Base-by-base conservation (phyloP, 2,329 filamentous ascomycete species). In the Elsinoe perseae region DNA sequence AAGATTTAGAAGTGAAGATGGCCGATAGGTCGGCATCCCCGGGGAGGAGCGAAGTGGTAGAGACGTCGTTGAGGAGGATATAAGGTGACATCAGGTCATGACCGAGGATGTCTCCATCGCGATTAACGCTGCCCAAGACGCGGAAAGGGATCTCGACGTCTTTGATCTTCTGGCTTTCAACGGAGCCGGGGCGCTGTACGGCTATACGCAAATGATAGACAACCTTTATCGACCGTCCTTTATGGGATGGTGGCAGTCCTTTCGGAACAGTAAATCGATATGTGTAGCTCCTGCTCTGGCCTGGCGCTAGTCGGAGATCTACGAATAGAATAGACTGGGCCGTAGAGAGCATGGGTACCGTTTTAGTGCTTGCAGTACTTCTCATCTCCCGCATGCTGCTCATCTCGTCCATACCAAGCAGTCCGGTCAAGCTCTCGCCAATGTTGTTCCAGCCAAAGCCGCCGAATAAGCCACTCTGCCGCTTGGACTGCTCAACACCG, bases 351-450 rank as follows among this genome's bases (percentile, higher is more conserved):
- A 98, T 75, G 0, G 93, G 93, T 42, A 98, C 85, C 2, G 88
- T 86, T 67, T 89, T 91, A 28, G 89, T 87, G 68, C 86, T 93
- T 23, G 86, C 87, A 52, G 87, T 85, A 2, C 87, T 88, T 61
- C 91, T 86, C 89, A 97, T 96, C 68, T 97, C 91, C 65, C 91
- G 90, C 67, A 98, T 91, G 58, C 87, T 95, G 72, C 92, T 95
- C 62, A 95, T 82, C 65, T 96, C 91, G 54, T 85, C 85, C 46
- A 85, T 83, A 6, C 90, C 89, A n/a, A 97, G 77, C 3, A 98
- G 73, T 55, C 93, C 91, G 54, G 87, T 89, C 6, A 98, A 76
- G 1, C 91, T 95, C 67, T 86, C 93, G 60, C 89, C 88, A 65
- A 97, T 82, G 60, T 83, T 87, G 44, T 88, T 85, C 89, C 92